These are phyloP conservation scores for Eucalyptus cloeziana DNA, from an alignment of 345 rosid species.

Conservation along the genomic window DNA sequence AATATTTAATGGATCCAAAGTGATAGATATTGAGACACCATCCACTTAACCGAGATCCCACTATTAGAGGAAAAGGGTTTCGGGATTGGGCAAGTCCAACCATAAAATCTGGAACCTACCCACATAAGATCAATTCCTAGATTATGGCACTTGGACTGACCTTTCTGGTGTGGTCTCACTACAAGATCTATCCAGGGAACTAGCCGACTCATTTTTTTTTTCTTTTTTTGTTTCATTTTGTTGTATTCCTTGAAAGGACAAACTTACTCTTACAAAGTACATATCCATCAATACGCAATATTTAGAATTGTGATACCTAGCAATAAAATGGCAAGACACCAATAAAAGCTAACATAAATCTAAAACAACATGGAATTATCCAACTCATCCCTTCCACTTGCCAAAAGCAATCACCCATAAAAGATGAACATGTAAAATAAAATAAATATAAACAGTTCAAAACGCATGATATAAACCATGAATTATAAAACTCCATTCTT, in stretches of 20 bases:
- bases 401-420: background rate
- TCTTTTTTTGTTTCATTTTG: accelerated
- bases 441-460: background rate
- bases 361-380: background rate
- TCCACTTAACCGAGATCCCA: background rate
- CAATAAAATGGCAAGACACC: background rate
- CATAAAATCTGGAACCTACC: background rate
- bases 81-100: background rate
- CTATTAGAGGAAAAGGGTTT: background rate
- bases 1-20: background rate
- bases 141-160: background rate
- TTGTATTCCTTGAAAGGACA: background rate
- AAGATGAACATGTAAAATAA: background rate
- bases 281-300: background rate
- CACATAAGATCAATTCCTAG: background rate
- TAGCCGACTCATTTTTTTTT: background rate
- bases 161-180: background rate
- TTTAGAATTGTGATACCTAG: background rate
- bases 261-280: background rate
- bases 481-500: background rate
- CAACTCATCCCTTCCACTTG: background rate
- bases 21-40: background rate
- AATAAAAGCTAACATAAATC: background rate
- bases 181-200: background rate
- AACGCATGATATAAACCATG: background rate